Percentiles rank a stretch among this genome's conserved stretches.
Evolutionary conservation across 768 basidiomycete genomes (phyloP).

Genomic region (Lactarius hatsudake): DNA sequence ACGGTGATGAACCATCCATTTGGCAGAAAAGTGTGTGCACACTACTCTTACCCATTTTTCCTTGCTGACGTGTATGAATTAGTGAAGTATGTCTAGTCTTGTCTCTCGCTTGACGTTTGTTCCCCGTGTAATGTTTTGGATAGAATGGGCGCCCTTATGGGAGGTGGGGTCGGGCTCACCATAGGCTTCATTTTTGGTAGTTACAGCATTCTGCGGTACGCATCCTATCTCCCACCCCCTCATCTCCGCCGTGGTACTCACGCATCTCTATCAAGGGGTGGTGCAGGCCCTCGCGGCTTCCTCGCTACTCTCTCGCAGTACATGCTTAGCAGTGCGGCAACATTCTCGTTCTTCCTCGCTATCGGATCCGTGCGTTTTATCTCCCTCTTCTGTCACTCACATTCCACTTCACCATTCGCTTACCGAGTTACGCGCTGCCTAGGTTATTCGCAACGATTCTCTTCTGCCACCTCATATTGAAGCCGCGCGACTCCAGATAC

Average conservation of each 20-base stretch:
- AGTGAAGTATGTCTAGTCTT: constrained; percentile 55
- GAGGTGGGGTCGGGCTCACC: constrained; percentile 89
- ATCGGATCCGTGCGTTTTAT: constrained; percentile 74
- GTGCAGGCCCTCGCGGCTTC: constrained; percentile 86
- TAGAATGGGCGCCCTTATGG: constrained; percentile 92
- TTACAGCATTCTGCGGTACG: constrained; percentile 86
- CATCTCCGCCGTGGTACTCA: constrained; percentile 6
- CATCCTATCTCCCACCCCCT: constrained; percentile 6
- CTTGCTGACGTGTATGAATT: constrained; percentile 20
- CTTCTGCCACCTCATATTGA: constrained; percentile 56
- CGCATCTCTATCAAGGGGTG: constrained; percentile 51
- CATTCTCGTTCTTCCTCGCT: constrained; percentile 95
- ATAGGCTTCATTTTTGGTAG: constrained; percentile 98
- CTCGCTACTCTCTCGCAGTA: constrained; percentile 94
- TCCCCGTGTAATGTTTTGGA: constrained; percentile 17
- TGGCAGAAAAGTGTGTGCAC: constrained; percentile 29
- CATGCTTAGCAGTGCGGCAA: constrained; percentile 97
- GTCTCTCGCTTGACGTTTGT: constrained; percentile 12
- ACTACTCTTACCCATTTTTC: background rate
- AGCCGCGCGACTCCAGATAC: constrained; percentile 58
- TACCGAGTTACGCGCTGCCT: background rate
- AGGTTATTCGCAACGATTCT: constrained; percentile 90
- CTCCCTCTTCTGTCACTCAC: constrained; percentile 3
- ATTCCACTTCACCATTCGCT: background rate
- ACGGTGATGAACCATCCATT: constrained; percentile 27